Conservation (phyloP, 1,284 basidiomycete genomes). For the Neonothopanus nambi region DNA sequence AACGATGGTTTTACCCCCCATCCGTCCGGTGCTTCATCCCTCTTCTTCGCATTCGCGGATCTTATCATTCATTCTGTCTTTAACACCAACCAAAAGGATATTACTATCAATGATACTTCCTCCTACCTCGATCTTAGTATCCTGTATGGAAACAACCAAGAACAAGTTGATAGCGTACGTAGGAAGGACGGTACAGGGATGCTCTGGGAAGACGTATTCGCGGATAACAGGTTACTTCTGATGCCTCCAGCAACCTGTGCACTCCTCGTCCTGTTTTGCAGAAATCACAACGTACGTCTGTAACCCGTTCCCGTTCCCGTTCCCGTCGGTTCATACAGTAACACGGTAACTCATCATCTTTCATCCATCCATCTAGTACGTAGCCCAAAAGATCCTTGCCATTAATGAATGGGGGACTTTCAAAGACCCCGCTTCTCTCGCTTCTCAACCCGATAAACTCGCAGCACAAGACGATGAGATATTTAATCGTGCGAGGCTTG, state of each 20-base stretch:
- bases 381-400: conserved; percentile 66
- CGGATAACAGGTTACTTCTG: conserved; percentile 64
- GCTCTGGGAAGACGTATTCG: conserved; percentile 69
- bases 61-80: conserved; percentile 77
- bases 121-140: conserved; percentile 80
- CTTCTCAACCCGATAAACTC: conserved; percentile 28
- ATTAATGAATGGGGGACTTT: conserved; percentile 66
- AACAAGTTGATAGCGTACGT: conserved; percentile 53
- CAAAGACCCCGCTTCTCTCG: conserved; percentile 30
- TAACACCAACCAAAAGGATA: conserved; percentile 56
- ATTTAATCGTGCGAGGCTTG: conserved; percentile 71
- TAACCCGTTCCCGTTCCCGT: no score
- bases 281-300: conserved; percentile 79
- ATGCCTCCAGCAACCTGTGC: conserved; percentile 77
- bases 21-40: conserved; percentile 60
- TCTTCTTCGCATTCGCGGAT: conserved; percentile 80
- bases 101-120: conserved; percentile 64
- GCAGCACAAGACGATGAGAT: conserved; percentile 68
- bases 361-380: conserved; percentile 53
- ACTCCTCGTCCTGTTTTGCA: conserved; percentile 65
- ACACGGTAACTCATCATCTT: conserved; percentile 9
- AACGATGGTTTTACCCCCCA: conserved; percentile 30
- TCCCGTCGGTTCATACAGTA: not conserved
- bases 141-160: conserved; percentile 65
- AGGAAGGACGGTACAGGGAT: conserved; percentile 59